A percentile compares a stretch with the other conserved stretches of the same genome.
These are phyloP conservation scores for Plasmodium knowlesi DNA, from an alignment of 169 alveolate genomes.

Conservation along the genomic window DNA sequence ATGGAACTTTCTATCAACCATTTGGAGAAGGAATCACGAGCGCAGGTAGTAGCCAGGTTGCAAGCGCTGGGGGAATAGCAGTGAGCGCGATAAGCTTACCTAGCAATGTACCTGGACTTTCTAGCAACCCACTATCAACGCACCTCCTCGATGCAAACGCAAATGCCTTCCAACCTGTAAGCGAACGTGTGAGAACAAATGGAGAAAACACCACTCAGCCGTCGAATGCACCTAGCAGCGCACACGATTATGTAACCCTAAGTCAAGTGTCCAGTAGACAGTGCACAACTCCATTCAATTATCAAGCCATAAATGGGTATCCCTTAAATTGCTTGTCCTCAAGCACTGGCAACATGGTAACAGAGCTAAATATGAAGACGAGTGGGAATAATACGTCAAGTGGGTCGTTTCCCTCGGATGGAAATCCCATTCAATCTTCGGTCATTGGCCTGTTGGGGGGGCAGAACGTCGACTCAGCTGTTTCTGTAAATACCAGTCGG, in stretches of 20 bases:
- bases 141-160: background rate
- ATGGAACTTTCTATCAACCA: background rate
- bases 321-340: background rate
- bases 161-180: background rate
- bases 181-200: background rate
- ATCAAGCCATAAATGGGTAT: constrained; percentile 5
- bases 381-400: background rate
- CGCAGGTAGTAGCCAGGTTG: background rate
- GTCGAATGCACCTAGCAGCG: background rate
- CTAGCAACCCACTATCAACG: background rate
- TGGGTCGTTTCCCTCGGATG: background rate
- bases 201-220: background rate
- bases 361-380: background rate
- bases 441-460: background rate
- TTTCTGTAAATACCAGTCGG: background rate
- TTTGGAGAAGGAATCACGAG: background rate
- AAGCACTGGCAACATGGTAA: background rate
- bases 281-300: background rate
- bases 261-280: background rate
- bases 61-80: background rate
- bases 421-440: background rate
- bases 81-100: background rate
- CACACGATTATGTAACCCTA: constrained; percentile 3
- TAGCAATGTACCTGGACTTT: too few species aligned
- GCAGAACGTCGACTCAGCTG: background rate